These are phyloP conservation scores for Cetradonia linearis DNA, from an alignment of 495 filamentous ascomycete species.

Conservation along the genomic window DNA sequence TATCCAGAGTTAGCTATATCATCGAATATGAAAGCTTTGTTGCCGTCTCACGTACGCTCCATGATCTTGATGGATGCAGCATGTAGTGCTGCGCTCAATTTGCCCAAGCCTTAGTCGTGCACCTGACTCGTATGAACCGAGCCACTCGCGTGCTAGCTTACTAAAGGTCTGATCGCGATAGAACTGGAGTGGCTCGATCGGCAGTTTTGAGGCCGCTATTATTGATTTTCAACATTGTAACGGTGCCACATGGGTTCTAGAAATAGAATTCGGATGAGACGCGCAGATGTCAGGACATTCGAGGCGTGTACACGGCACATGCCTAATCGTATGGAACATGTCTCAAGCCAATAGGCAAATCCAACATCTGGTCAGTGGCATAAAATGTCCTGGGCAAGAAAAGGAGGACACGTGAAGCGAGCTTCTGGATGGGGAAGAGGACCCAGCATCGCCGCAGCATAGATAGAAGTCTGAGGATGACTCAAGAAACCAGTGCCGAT, in stretches of 20 bases:
- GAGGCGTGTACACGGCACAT: not conserved
- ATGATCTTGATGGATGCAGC: too few species aligned
- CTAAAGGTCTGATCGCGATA: not conserved
- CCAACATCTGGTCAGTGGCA: not conserved
- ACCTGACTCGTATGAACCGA: not conserved
- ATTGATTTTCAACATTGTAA: not conserved
- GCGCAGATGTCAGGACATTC: not conserved
- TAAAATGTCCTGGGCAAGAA: not conserved
- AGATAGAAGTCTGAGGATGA: not conserved
- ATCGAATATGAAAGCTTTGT: too few species aligned
- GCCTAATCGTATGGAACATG: not conserved
- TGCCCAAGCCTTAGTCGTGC: not conserved
- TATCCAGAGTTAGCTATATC: too few species aligned
- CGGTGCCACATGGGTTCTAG: slow-evolving; percentile 6
- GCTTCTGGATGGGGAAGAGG: not conserved
- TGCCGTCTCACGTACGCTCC: too few species aligned
- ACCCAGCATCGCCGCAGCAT: not conserved
- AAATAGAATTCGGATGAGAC: not conserved
- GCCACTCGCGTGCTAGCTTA: slow-evolving; percentile 3
- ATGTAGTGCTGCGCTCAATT: too few species aligned
- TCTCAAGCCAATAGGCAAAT: not conserved
- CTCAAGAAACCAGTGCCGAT: not conserved
- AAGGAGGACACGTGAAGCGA: too few species aligned
- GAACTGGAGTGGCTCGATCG: not conserved
- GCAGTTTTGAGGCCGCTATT: not conserved